phyloP scores from a whole-genome alignment of 805 yeast species.

The Suhomyces prunicola region DNA sequence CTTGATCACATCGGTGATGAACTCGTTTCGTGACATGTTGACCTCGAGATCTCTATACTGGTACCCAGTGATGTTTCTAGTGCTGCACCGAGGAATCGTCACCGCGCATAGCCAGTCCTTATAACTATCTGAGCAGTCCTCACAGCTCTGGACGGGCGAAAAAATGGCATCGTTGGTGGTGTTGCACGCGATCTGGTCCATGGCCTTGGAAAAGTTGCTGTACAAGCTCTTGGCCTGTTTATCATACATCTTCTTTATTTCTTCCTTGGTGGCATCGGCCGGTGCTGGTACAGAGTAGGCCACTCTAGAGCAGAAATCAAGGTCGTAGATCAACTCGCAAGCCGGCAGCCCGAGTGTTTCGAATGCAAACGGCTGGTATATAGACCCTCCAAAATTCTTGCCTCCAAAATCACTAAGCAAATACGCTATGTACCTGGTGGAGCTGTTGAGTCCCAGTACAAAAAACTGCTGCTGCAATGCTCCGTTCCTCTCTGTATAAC shows the following conservation, averaged over 20 bases:
- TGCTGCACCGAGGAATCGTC: conserved; percentile 81
- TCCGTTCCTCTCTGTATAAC: conserved; percentile 45
- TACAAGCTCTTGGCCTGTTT: conserved; percentile 53
- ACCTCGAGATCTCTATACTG: conserved; percentile 35
- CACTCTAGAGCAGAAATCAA: conserved; percentile 75
- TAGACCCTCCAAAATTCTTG: conserved; percentile 55
- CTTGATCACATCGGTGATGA: conserved; percentile 48
- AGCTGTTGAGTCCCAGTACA: conserved; percentile 55
- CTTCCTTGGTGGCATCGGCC: conserved; percentile 10
- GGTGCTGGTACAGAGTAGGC: conserved; percentile 81
- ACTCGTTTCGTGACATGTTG: conserved; percentile 56
- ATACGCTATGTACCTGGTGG: conserved; percentile 63
- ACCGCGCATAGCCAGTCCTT: conserved; percentile 88
- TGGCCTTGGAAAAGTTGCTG: conserved; percentile 66
- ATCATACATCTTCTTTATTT: conserved; percentile 52
- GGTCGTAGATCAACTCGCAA: conserved; percentile 71
- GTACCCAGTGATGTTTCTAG: conserved; percentile 44
- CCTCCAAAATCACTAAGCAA: conserved; percentile 50
- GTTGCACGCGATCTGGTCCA: conserved; percentile 77
- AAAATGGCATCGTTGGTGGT: conserved; percentile 60
- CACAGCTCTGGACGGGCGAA: conserved; percentile 73
- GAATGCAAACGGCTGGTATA: conserved; percentile 56
- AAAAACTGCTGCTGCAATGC: conserved; percentile 59
- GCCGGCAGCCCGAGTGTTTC: conserved; percentile 51
- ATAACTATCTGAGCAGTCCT: conserved; percentile 68